Percentiles rank a stretch among this genome's conserved stretches.
phyloP scores from a whole-genome alignment of 306 rosid species.

The Heteromeles arbutifolia region DNA sequence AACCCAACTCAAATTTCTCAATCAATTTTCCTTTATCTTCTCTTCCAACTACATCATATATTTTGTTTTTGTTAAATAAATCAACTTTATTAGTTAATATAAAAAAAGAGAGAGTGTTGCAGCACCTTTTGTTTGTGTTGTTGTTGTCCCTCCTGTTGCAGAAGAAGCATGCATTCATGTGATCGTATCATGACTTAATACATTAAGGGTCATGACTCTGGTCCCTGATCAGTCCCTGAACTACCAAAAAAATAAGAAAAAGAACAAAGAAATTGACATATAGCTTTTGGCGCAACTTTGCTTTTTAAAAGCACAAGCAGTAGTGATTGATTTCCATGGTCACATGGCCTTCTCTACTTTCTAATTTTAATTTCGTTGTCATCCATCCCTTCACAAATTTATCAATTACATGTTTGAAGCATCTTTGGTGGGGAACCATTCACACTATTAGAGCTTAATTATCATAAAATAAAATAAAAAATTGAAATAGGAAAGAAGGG shows the following conservation, averaged over 20 bases:
- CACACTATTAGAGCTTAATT: background rate
- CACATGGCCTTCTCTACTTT: slow-evolving; percentile 36
- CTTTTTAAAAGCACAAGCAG: slow-evolving; percentile 30
- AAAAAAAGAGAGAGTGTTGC: background rate
- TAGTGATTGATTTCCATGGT: slow-evolving; percentile 3
- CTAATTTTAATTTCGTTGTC: background rate
- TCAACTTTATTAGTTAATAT: too few species aligned
- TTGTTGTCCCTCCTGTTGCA: background rate
- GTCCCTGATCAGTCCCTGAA: slow-evolving; percentile 33
- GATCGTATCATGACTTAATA: slow-evolving; percentile 20
- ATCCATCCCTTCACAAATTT: background rate
- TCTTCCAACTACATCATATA: background rate
- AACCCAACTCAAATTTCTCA: too few species aligned
- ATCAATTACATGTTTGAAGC: background rate
- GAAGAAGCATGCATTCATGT: slow-evolving; percentile 38
- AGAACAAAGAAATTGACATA: slow-evolving; percentile 17
- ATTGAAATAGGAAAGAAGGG: too few species aligned
- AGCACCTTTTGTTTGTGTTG: background rate
- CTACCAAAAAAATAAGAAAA: slow-evolving; percentile 11
- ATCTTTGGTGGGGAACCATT: background rate
- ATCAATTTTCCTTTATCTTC: background rate
- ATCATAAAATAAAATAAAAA: background rate
- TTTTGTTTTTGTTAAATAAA: too few species aligned
- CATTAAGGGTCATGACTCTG: slow-evolving; percentile 9
- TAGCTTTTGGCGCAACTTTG: slow-evolving; percentile 35